Conservation (phyloP, 805 yeast genomes). For the Starmerella asiatica region DNA sequence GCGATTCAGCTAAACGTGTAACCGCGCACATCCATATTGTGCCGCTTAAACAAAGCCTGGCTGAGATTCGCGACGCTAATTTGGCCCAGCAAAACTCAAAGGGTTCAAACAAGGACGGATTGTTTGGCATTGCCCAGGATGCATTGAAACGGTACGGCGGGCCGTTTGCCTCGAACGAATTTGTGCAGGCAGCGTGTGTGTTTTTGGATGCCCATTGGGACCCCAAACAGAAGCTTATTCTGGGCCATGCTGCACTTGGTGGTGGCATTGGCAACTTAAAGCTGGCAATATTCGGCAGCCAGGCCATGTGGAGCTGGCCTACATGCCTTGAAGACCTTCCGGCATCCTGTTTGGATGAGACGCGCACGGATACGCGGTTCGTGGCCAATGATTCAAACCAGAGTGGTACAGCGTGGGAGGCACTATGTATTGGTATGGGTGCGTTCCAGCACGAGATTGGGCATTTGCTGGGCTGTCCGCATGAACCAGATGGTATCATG, state of each 20-base stretch:
- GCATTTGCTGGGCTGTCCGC: conserved; percentile 82
- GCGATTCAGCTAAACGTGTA: conserved; percentile 35
- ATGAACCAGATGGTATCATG: conserved; percentile 84
- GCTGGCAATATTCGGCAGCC: conserved; percentile 87
- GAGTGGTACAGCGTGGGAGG: conserved; percentile 84
- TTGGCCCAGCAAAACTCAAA: conserved; percentile 73
- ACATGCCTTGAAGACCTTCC: conserved; percentile 55
- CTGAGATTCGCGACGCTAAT: conserved; percentile 62
- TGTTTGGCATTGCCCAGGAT: conserved; percentile 70
- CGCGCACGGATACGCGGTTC: conserved; percentile 43
- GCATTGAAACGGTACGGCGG: conserved; percentile 46
- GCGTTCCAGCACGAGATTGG: conserved; percentile 96
- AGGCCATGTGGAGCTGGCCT: conserved; percentile 91
- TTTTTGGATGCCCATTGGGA: conserved; percentile 83
- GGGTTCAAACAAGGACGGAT: conserved; percentile 60
- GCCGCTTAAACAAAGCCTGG: conserved; percentile 49
- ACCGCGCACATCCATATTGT: conserved; percentile 70
- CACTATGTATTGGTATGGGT: conserved; percentile 71
- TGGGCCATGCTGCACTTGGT: conserved; percentile 89
- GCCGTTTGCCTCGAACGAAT: conserved; percentile 34
- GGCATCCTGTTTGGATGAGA: conserved; percentile 58
- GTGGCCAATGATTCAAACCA: conserved; percentile 87
- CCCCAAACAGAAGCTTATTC: conserved; percentile 38
- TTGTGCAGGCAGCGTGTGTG: conserved; percentile 73
- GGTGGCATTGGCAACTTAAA: conserved; percentile 63